Base-by-base conservation (phyloP, 1,284 basidiomycete species). In the Neolentinus lepideus region DNA sequence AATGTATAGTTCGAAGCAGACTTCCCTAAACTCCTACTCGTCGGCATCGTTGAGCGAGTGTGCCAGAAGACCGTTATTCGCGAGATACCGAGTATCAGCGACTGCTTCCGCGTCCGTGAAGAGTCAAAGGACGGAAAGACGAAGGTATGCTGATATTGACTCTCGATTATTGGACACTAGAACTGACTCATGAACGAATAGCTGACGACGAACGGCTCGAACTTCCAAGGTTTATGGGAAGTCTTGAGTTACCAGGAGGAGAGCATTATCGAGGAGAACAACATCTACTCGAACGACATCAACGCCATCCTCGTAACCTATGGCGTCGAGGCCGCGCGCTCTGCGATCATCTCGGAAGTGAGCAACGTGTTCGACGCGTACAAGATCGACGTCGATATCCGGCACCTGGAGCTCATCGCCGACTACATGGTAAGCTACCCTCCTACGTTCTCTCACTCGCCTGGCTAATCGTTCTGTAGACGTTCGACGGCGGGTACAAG, bases 291-390 rank as follows among this genome's bases (percentile, higher is more conserved):
- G 25, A 99, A 99, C 75, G 95, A 99, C 66, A 93, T 99, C 57
- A 93, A 94, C 65, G 90, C 95, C 16, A 88, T 96, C 54, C 75
- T 98, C 48, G 84, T 84, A 65, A 91, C 93, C 1, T 99, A 98
- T 67, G 97, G 97, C 56, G 96, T 99, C 27, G 97, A 99, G 74
- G 96, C 97, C 72, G 97, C 96, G 24, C 87, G 97, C 45, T 86
- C 88, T 26, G 87, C 93, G n/a, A 92, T 99, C 65, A 75, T 97
- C 56, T 78, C 80, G 57, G 96, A 99, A 71, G 92, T 99, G 74
- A 81, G 87, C 48, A 85, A 83, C 36, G 94, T 99, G 54, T 99
- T 99, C 72, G 87, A 84, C n/a, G 94, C 91, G 2, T 99, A 99
- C 75, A 96, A 90, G 67, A 99, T 99, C 67, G 92, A 91, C 58